Base-by-base conservation (phyloP, 371 early-diverging fungal genomes). In the Rhizomucor miehei region DNA sequence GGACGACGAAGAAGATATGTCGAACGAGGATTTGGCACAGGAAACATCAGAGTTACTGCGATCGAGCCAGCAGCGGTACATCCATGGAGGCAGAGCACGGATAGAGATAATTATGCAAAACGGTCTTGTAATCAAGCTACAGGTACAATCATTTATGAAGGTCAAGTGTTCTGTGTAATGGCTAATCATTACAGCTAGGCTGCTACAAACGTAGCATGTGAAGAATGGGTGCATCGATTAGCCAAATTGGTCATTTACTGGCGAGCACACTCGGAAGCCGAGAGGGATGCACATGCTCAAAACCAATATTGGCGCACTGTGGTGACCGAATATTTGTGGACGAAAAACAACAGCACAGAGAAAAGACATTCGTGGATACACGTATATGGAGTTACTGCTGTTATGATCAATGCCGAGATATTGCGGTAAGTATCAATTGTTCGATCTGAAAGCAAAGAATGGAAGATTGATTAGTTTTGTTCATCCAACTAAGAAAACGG, bases 401-500 rank as follows among this genome's bases (percentile, higher is more conserved):
- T 2, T 72, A 62, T 51, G 67, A 71, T 8, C 63, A 63, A 57
- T 72, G 75, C 37, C 67, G 67, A 19, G 72, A 71, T 59, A 54
- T 71, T 21, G 72, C 60, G 54, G 71, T 73, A 69, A 44, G 56
- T 49, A n/a, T n/a, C n/a, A n/a, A n/a, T n/a, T n/a, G n/a, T n/a
- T n/a, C n/a, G n/a, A n/a, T n/a, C n/a, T n/a, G n/a, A n/a, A n/a
- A n/a, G n/a, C n/a, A n/a, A n/a, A n/a, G n/a, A n/a, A n/a, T n/a
- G n/a, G n/a, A n/a, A n/a, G n/a, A n/a, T n/a, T n/a, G n/a, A n/a
- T n/a, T n/a, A n/a, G n/a, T n/a, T n/a, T n/a, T n/a, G n/a, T n/a
- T n/a, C n/a, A n/a, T n/a, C n/a, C n/a, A n/a, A n/a, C n/a, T n/a
- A 62, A 81, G 82, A 85, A 81, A 75, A 64, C 77, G 6, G 85